Percentiles rank a stretch among this genome's conserved stretches.
These are phyloP conservation scores for Neurospora sp. DNA, from an alignment of 495 filamentous ascomycete species.

Conservation along the genomic window DNA sequence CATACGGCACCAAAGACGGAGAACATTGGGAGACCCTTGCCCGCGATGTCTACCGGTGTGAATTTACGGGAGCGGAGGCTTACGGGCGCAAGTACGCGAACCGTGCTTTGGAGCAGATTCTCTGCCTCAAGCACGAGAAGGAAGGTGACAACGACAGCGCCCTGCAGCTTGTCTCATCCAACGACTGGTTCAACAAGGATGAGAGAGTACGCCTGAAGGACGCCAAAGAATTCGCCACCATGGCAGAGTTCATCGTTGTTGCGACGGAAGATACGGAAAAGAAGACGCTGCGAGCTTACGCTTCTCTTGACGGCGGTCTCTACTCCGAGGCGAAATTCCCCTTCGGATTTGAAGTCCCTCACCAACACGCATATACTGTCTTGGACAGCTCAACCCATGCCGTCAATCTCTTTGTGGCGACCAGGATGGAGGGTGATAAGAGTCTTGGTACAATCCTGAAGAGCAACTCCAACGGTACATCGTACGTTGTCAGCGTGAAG, in stretches of 20 bases:
- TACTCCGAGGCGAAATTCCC: slow-evolving; percentile 86
- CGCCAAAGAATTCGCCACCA: slow-evolving; percentile 78
- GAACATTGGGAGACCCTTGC: slow-evolving; percentile 61
- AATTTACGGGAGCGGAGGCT: slow-evolving; percentile 60
- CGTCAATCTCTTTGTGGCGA: slow-evolving; percentile 82
- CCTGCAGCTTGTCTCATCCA: slow-evolving; percentile 59
- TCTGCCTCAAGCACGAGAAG: slow-evolving; percentile 66
- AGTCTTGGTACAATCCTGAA: slow-evolving; percentile 85
- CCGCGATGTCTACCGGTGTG: slow-evolving; percentile 62
- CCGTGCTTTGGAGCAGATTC: slow-evolving; percentile 55
- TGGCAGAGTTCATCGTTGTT: slow-evolving; percentile 91
- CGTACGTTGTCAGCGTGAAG: slow-evolving; percentile 71
- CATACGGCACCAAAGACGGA: slow-evolving; percentile 64
- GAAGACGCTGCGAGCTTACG: slow-evolving; percentile 61
- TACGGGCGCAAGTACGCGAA: slow-evolving; percentile 48
- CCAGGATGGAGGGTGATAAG: slow-evolving; percentile 45
- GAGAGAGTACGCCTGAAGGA: slow-evolving; percentile 46
- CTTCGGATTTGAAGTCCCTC: slow-evolving; percentile 59
- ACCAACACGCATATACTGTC: slow-evolving; percentile 79
- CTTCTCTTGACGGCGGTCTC: slow-evolving; percentile 69
- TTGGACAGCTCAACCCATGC: slow-evolving; percentile 88
- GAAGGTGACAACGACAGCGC: slow-evolving; percentile 52
- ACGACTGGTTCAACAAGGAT: slow-evolving; percentile 59
- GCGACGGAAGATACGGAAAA: slow-evolving; percentile 58
- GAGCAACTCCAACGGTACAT: slow-evolving; percentile 96